These are phyloP conservation scores for Fusarium sp. DNA, from an alignment of 2,329 filamentous ascomycete genomes.

Conservation along the genomic window DNA sequence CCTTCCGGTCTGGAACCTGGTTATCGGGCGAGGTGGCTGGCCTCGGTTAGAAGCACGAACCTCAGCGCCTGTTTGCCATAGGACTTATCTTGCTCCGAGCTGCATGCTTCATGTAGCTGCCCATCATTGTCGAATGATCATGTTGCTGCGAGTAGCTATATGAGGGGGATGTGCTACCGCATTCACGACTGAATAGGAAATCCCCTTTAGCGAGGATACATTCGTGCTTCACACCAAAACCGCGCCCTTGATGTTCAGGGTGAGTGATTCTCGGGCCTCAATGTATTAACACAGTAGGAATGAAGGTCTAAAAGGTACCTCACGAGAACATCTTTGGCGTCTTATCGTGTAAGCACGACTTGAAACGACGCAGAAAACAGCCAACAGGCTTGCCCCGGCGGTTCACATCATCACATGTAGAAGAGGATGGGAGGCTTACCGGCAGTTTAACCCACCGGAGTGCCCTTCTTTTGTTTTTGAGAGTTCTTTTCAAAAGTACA, in stretches of 20 bases:
- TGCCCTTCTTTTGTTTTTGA: not conserved
- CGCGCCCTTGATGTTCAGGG: not conserved
- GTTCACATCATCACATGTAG: not conserved
- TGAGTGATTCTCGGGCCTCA: not conserved
- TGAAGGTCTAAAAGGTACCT: not conserved
- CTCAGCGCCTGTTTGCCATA: conserved; percentile 19
- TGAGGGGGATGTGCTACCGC: not conserved
- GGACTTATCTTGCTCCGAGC: conserved; percentile 21
- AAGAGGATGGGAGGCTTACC: not conserved
- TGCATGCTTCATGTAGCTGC: conserved; percentile 5
- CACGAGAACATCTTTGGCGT: not conserved
- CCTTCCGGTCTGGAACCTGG: conserved; percentile 2
- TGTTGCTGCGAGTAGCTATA: conserved; percentile 2
- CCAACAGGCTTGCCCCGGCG: not conserved
- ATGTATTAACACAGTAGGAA: no score
- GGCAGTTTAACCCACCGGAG: not conserved
- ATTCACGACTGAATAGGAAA: not conserved
- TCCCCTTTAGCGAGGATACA: not conserved
- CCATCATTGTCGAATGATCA: conserved; percentile 13
- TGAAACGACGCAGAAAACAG: not conserved
- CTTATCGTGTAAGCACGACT: not conserved
- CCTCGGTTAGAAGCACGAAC: conserved; percentile 8
- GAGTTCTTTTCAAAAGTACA: not conserved
- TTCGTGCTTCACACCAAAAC: not conserved
- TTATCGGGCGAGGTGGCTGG: conserved; percentile 7